A percentile compares a stretch with the other conserved stretches of the same genome.
These are phyloP conservation scores for Orobanche coerulescens DNA, from an alignment of 257 asterid genomes.

Conservation along the genomic window DNA sequence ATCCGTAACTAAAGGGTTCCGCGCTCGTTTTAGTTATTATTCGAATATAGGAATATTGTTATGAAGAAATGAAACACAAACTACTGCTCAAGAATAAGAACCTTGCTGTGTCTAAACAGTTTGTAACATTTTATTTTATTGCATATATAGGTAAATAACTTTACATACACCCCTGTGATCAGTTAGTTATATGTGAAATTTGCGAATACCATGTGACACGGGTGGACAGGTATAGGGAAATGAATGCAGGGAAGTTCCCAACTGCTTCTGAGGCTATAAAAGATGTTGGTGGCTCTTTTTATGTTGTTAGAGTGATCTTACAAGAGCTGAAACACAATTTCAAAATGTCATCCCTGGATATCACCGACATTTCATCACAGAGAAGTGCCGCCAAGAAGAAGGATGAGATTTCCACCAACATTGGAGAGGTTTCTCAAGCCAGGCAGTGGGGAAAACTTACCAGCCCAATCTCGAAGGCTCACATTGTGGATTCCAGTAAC, in stretches of 20 bases:
- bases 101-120: background rate
- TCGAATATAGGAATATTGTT: background rate
- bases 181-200: background rate
- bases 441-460: constrained; percentile 10
- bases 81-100: background rate
- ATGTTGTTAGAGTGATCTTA: constrained; percentile 37
- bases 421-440: constrained; percentile 24
- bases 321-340: constrained; percentile 51
- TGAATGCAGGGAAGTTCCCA: constrained; percentile 81
- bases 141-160: background rate
- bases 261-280: constrained; percentile 26
- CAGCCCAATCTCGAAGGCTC: constrained; percentile 11
- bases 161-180: background rate
- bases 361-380: constrained; percentile 15
- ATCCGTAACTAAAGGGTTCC: background rate
- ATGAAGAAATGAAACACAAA: background rate
- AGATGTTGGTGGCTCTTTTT: constrained; percentile 61
- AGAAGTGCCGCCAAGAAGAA: constrained; percentile 16
- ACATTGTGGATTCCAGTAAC: constrained; percentile 9
- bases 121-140: background rate
- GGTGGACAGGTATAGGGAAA: constrained; percentile 55
- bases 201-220: constrained; percentile 13
- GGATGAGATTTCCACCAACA: constrained; percentile 19
- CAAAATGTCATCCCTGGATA: constrained; percentile 21
- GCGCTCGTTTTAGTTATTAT: background rate